phyloP scores from a whole-genome alignment of 2,329 filamentous ascomycete species.

The Ophiostoma angusticollis region DNA sequence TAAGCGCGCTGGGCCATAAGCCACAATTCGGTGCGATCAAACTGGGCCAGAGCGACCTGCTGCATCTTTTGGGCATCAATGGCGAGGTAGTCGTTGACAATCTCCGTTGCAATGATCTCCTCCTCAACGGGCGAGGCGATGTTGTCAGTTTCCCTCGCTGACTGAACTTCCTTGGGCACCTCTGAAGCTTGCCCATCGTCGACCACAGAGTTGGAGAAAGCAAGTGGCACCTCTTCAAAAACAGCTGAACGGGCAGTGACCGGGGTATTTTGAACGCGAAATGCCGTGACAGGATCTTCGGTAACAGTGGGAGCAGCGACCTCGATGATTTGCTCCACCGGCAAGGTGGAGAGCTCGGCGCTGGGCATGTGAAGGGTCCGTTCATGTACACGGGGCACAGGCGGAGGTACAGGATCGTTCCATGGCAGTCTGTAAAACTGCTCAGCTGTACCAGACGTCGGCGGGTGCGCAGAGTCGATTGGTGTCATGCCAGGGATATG shows the following conservation, averaged over 20 bases:
- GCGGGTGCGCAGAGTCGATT: constrained; percentile 40
- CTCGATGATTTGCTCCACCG: constrained; percentile 58
- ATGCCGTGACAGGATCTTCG: constrained; percentile 53
- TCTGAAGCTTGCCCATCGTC: constrained; percentile 26
- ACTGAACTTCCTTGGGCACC: constrained; percentile 22
- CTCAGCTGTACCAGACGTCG: constrained; percentile 83
- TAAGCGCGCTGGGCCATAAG: constrained; percentile 70
- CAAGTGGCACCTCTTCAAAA: constrained; percentile 10
- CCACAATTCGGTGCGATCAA: constrained; percentile 80
- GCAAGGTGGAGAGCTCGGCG: constrained; percentile 27
- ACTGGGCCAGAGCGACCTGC: constrained; percentile 55
- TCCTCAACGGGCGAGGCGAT: constrained; percentile 37
- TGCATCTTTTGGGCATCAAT: constrained; percentile 63
- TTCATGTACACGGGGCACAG: constrained; percentile 19
- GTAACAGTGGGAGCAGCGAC: constrained; percentile 33
- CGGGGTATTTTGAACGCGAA: constrained; percentile 24
- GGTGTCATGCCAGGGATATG: constrained; percentile 43
- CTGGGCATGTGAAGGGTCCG: constrained; percentile 23
- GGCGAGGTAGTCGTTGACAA: constrained; percentile 59
- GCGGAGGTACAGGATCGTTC: constrained; percentile 32
- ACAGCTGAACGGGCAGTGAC: constrained; percentile 21
- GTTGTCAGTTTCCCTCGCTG: constrained; percentile 16
- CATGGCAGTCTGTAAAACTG: constrained; percentile 83
- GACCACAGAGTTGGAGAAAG: constrained; percentile 14
- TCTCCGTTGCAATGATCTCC: constrained; percentile 50